phyloP scores from a whole-genome alignment of 2,329 filamentous ascomycete species.

The Epichloe aotearoae region DNA sequence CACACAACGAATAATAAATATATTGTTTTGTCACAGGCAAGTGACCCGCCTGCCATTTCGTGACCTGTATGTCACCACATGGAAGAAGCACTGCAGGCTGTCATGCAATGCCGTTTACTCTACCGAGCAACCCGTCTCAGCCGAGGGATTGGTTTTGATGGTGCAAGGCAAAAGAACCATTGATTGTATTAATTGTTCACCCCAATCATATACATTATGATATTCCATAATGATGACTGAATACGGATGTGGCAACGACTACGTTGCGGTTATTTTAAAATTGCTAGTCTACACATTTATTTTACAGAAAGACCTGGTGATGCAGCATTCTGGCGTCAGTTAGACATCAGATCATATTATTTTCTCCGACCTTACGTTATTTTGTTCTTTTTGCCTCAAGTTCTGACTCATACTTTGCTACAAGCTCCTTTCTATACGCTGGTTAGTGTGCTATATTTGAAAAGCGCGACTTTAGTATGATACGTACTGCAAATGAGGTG shows the following conservation, averaged over 20 bases:
- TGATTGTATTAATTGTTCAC: background rate
- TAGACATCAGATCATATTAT: background rate
- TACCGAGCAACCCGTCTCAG: background rate
- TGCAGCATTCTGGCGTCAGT: background rate
- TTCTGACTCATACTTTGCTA: conserved; percentile 47
- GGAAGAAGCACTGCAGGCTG: no score
- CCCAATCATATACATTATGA: no score
- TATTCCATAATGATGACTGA: background rate
- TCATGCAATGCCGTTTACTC: background rate
- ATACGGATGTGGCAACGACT: background rate
- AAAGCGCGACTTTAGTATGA: background rate
- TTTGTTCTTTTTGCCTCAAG: conserved; percentile 43
- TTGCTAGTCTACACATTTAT: background rate
- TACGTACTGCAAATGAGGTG: conserved; percentile 76
- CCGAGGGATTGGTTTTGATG: background rate
- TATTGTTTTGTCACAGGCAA: no score
- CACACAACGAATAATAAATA: no score
- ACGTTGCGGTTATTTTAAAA: background rate
- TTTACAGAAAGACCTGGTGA: background rate
- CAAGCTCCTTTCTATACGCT: conserved; percentile 39
- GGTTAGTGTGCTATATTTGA: background rate
- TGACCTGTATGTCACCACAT: no score
- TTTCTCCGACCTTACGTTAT: conserved; percentile 15
- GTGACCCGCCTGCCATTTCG: no score
- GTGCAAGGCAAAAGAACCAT: background rate